phyloP scores from a whole-genome alignment of 2,329 filamentous ascomycete genomes.

The Rutstroemia sp. region DNA sequence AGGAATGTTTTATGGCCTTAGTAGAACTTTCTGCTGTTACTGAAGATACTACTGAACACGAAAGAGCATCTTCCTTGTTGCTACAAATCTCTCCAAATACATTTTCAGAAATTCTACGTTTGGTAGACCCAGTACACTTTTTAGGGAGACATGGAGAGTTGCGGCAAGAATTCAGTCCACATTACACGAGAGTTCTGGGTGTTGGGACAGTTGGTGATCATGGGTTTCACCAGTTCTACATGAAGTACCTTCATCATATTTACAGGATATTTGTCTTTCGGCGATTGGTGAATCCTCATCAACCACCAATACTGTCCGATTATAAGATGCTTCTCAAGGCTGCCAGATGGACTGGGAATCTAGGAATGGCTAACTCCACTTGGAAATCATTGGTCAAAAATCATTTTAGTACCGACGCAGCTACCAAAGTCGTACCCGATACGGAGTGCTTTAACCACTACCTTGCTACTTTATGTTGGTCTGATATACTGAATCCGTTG shows the following conservation, averaged over 20 bases:
- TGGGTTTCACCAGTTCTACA: constrained; percentile 20
- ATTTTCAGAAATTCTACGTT: constrained; percentile 57
- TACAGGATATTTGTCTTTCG: constrained; percentile 32
- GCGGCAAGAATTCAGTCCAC: constrained; percentile 42
- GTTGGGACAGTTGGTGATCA: constrained; percentile 4
- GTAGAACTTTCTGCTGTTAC: constrained; percentile 14
- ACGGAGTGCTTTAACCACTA: constrained; percentile 47
- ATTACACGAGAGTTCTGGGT: constrained; percentile 29
- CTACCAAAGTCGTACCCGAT: constrained; percentile 33
- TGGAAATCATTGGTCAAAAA: constrained; percentile 39
- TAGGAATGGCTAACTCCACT: constrained; percentile 34
- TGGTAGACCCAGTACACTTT: constrained; percentile 51
- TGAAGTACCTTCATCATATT: constrained; percentile 17
- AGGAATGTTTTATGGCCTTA: neutral
- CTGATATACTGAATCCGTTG: constrained; percentile 33
- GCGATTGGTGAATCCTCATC: constrained; percentile 27
- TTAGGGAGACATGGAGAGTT: constrained; percentile 39
- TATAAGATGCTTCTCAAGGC: constrained; percentile 46
- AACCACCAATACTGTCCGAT: constrained; percentile 37
- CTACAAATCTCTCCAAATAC: constrained; percentile 36
- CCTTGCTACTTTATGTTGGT: constrained; percentile 43
- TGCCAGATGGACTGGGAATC: constrained; percentile 40
- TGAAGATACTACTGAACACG: constrained; percentile 10
- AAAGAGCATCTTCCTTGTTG: constrained; percentile 8
- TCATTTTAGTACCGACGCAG: neutral